phyloP scores from a whole-genome alignment of 805 yeast species.

The Saccharomyces paradoxus region DNA sequence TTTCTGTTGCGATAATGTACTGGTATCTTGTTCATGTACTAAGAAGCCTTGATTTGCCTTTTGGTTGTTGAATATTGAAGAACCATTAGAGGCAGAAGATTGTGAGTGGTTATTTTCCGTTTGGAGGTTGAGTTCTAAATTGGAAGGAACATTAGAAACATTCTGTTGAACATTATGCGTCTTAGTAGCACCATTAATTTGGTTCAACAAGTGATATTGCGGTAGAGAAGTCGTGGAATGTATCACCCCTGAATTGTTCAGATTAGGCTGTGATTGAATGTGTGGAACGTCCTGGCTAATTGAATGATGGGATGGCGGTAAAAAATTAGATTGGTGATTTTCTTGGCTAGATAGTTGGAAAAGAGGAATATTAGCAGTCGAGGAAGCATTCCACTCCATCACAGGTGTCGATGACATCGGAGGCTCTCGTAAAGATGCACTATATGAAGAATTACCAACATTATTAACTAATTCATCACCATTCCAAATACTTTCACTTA shows the following conservation, averaged over 20 bases:
- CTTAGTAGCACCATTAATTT: not conserved
- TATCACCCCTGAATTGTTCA: not conserved
- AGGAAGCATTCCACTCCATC: conserved; percentile 24
- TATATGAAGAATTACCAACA: conserved; percentile 20
- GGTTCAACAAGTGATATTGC: not conserved
- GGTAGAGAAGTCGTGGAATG: not conserved
- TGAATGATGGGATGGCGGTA: not conserved
- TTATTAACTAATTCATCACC: conserved; percentile 25
- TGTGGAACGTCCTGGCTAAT: not conserved
- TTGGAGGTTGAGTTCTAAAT: not conserved
- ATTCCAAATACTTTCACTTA: conserved; percentile 31
- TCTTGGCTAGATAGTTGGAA: not conserved
- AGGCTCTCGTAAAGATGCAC: conserved; percentile 16
- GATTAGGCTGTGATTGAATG: conserved; percentile 5
- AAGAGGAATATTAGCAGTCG: not conserved
- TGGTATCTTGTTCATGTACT: not conserved
- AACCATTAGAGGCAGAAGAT: not conserved
- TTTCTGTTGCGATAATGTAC: not conserved
- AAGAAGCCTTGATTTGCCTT: not conserved
- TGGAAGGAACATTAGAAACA: not conserved
- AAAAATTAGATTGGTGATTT: conserved; percentile 1
- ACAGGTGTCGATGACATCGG: conserved; percentile 24
- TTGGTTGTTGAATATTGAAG: not conserved
- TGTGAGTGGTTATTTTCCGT: not conserved
- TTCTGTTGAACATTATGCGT: not conserved